These are phyloP conservation scores for Hypericum perforatum DNA, from an alignment of 345 rosid genomes.

Conservation along the genomic window DNA sequence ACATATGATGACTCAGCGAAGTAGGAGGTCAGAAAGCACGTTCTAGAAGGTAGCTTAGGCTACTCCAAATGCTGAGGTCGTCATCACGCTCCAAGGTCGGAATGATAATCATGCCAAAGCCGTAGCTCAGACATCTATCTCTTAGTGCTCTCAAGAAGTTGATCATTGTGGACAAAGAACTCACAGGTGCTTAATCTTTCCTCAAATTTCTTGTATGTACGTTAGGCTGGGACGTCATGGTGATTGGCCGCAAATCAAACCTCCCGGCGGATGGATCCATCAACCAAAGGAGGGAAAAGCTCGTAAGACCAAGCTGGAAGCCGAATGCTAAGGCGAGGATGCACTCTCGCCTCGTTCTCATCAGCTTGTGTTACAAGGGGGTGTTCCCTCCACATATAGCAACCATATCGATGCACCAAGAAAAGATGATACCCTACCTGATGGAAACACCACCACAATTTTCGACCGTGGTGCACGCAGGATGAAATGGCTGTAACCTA, in stretches of 20 bases:
- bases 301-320: conserved; percentile 6
- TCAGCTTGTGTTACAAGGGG: no score
- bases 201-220: conserved; percentile 33
- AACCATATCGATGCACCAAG: no score
- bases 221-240: conserved; percentile 80
- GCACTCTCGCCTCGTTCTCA: neutral
- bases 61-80: conserved; percentile 82
- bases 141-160: conserved; percentile 67
- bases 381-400: no score
- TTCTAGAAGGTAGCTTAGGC: conserved; percentile 39
- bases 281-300: conserved; percentile 22
- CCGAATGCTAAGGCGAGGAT: neutral
- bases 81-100: conserved; percentile 89
- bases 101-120: conserved; percentile 58
- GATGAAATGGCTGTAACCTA: no score
- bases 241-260: conserved; percentile 82
- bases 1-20: conserved; percentile 58
- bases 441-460: no score
- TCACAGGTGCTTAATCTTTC: conserved; percentile 56
- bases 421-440: no score
- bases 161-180: conserved; percentile 62
- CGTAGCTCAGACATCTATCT: conserved; percentile 74
- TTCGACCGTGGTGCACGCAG: no score
- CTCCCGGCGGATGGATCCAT: conserved; percentile 78
- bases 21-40: conserved; percentile 56